Percentiles rank a stretch among this genome's conserved stretches.
phyloP scores from a whole-genome alignment of 1,284 basidiomycete genomes.

The Porogramme epimiltina region DNA sequence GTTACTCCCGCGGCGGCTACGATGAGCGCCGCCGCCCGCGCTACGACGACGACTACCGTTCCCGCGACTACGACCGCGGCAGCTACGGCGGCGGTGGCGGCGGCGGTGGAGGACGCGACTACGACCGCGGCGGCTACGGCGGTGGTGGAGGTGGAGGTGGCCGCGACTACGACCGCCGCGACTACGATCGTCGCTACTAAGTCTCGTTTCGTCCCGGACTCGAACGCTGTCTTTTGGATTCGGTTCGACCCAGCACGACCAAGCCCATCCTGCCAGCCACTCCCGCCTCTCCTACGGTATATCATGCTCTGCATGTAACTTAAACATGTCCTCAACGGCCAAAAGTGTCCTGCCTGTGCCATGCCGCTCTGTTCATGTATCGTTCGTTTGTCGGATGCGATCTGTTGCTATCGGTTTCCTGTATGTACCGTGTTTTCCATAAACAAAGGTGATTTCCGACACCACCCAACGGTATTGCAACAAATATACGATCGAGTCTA shows the following conservation, averaged over 20 bases:
- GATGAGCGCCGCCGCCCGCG: conserved; percentile 29
- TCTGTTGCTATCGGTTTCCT: conserved; percentile 14
- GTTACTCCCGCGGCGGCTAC: conserved; percentile 56
- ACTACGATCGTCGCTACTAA: conserved; percentile 48
- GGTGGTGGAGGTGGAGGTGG: conserved; percentile 30
- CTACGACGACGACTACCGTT: conserved; percentile 25
- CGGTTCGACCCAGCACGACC: neutral
- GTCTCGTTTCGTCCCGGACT: neutral
- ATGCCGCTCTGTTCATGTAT: conserved; percentile 12
- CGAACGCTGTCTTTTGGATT: neutral
- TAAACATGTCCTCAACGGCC: neutral
- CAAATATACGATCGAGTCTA: no score
- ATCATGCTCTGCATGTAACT: neutral
- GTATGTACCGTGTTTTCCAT: conserved; percentile 9
- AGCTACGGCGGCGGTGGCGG: conserved; percentile 42
- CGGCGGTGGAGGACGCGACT: conserved; percentile 35
- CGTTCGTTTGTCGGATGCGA: conserved; percentile 12
- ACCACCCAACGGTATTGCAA: no score
- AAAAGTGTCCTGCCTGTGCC: conserved; percentile 1
- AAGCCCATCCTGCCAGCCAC: neutral
- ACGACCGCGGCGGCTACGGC: conserved; percentile 31
- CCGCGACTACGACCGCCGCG: conserved; percentile 38
- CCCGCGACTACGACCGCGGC: conserved; percentile 47
- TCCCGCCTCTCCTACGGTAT: conserved; percentile 1
- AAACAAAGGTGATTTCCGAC: neutral